Evolutionary conservation across 805 yeast species (phyloP), one percentile per base, ranked within the genome.

Genomic region (Henningerozyma blattae): DNA sequence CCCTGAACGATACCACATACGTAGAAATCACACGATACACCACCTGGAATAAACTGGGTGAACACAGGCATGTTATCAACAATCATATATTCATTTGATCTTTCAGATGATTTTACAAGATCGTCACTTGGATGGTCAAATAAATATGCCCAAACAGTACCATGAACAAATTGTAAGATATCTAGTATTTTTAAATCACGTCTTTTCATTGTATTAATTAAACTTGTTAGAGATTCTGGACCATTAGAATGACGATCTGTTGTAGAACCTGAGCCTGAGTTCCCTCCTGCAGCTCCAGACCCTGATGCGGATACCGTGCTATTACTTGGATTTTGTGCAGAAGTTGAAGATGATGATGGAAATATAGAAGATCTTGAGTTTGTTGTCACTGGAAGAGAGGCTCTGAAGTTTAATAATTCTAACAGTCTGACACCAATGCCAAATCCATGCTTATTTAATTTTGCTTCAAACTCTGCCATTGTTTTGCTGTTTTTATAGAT

Each of bases 1-100:
- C 94, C 94, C 50, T 83, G 89, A 18, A 85, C 67, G n/a, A 85
- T 68, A 1, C 95, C 95, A 9, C 94, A 93, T 2, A 77, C 70
- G 48, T 80, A 82, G 4, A 89, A 84, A 14, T 82, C 78, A 53
- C 94, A 81, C n/a, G 81, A 75, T 48, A 75, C 71, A 40, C 80
- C 87, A 3, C 77, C 72, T 24, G 79, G 70, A 9, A 84, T 72
- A 48, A 68, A 85, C 45, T 70, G 72, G 15, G 83, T 66, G 20
- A 84, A 59, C 31, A 76, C 45, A 2, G 95, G 95, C 15, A 64
- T 56, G 45, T 77, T 73, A 51, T 85, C 95, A 19, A 77, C 73
- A 34, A 86, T 80, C 94, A 85, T 83, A 48, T 77, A 77, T 38
- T 72, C 75, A 37, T 73, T 70, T 24, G 77, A 77, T 28, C 71